Conservation (phyloP, 441 rosid species). For the Rhodomyrtus psidioides region DNA sequence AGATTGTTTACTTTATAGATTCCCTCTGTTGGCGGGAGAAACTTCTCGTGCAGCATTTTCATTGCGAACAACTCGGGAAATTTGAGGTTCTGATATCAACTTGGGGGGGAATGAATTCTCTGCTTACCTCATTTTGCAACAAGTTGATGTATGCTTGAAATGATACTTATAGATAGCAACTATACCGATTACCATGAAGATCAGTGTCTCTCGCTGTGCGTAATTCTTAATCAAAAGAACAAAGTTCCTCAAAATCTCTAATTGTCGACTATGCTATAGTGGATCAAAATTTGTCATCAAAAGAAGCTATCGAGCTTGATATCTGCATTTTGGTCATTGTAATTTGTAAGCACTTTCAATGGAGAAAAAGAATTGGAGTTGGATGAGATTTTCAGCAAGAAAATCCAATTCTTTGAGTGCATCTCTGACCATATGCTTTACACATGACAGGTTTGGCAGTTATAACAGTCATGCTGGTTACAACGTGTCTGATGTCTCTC, state of each 20-base stretch:
- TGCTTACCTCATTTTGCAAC: background rate
- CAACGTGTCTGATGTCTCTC: slow-evolving; percentile 15
- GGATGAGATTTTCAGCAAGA: background rate
- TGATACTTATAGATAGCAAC: background rate
- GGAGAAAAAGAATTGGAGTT: background rate
- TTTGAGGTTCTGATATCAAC: background rate
- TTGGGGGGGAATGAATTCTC: background rate
- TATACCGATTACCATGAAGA: background rate
- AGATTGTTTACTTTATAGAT: background rate
- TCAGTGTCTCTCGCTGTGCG: background rate
- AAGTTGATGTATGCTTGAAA: background rate
- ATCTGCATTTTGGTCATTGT: background rate
- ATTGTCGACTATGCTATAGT: background rate
- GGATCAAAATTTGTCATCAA: background rate
- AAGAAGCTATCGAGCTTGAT: background rate
- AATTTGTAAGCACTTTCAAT: background rate
- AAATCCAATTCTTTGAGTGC: background rate
- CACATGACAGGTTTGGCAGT: slow-evolving; percentile 6
- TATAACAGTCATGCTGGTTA: slow-evolving; percentile 14
- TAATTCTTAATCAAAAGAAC: background rate
- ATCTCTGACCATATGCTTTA: background rate
- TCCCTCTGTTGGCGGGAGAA: background rate
- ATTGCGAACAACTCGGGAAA: background rate
- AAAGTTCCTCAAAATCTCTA: background rate
- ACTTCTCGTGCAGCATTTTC: background rate